phyloP scores from a whole-genome alignment of 805 yeast genomes.

The Candida takata region DNA sequence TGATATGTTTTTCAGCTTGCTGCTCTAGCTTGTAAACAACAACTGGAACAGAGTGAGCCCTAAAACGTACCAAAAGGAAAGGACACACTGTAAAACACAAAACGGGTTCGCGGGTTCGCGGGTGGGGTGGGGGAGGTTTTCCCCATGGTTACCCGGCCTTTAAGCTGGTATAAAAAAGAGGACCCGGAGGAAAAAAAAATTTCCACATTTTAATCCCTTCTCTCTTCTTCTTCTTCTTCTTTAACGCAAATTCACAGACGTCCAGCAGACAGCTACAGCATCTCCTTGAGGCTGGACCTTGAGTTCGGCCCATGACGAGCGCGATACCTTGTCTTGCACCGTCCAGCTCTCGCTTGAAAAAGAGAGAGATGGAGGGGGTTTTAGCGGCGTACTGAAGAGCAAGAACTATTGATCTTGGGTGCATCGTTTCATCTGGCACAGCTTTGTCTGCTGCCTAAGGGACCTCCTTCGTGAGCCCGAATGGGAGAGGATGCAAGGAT shows the following conservation, averaged over 20 bases:
- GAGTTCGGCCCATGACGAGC: constrained; percentile 67
- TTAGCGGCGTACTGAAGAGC: constrained; percentile 53
- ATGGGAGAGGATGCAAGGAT: constrained; percentile 57
- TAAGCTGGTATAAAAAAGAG: background rate
- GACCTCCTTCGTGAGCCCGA: constrained; percentile 72
- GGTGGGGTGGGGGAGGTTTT: no score
- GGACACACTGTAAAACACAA: background rate
- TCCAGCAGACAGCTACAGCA: constrained; percentile 49
- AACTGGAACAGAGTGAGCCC: background rate
- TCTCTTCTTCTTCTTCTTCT: constrained; percentile 7
- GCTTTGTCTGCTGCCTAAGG: constrained; percentile 45
- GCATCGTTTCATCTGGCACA: constrained; percentile 56
- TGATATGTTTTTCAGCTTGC: no score
- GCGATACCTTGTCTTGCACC: constrained; percentile 37
- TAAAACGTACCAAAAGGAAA: no score
- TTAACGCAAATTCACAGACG: constrained; percentile 61
- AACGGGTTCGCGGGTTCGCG: constrained; percentile 3
- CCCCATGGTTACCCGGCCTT: no score
- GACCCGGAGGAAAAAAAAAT: no score
- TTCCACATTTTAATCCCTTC: constrained; percentile 1
- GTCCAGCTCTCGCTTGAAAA: no score
- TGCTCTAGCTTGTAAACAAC: background rate
- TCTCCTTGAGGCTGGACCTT: constrained; percentile 64
- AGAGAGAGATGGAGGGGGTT: no score
- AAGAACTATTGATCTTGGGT: constrained; percentile 61